Percentiles rank a stretch among this genome's conserved stretches.
These are phyloP conservation scores for Cladosporium sp. DNA, from an alignment of 2,329 filamentous ascomycete species.

Conservation along the genomic window DNA sequence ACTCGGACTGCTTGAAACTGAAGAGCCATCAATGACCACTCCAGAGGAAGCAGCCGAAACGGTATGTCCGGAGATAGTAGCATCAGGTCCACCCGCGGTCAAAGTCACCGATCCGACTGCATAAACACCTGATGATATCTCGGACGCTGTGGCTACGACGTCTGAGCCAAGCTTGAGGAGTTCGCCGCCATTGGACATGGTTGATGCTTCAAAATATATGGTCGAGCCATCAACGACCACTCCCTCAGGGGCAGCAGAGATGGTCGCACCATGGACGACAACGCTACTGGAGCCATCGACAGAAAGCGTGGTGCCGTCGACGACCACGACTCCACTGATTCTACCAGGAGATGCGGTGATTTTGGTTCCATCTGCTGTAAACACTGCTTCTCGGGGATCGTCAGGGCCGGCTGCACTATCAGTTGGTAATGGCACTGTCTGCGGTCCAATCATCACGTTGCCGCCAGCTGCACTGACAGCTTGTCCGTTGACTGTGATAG, in stretches of 20 bases:
- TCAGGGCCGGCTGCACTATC: background rate
- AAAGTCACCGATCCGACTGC: slow-evolving; percentile 2
- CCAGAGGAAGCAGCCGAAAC: background rate
- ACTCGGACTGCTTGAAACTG: background rate
- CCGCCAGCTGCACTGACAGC: background rate
- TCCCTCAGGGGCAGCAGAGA: slow-evolving; percentile 1
- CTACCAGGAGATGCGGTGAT: slow-evolving; percentile 3
- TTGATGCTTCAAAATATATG: too few species aligned
- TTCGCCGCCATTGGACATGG: background rate
- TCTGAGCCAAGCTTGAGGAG: background rate
- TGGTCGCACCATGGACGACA: background rate
- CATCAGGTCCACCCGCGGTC: slow-evolving; percentile 1
- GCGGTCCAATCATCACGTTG: background rate
- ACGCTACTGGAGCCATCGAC: background rate
- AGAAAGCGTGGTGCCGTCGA: slow-evolving; percentile 2
- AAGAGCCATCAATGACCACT: slow-evolving; percentile 1
- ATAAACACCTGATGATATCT: background rate
- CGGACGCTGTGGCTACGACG: background rate
- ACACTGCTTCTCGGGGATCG: background rate
- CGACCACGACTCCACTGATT: background rate
- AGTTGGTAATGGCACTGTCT: background rate
- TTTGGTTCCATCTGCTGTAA: slow-evolving; percentile 1
- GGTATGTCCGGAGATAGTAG: background rate
- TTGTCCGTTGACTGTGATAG: background rate
- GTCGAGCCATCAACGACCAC: slow-evolving; percentile 5